Evolutionary conservation across 306 rosid genomes (phyloP), one percentile per base, ranked within the genome.

Genomic region (Delonix regia): DNA sequence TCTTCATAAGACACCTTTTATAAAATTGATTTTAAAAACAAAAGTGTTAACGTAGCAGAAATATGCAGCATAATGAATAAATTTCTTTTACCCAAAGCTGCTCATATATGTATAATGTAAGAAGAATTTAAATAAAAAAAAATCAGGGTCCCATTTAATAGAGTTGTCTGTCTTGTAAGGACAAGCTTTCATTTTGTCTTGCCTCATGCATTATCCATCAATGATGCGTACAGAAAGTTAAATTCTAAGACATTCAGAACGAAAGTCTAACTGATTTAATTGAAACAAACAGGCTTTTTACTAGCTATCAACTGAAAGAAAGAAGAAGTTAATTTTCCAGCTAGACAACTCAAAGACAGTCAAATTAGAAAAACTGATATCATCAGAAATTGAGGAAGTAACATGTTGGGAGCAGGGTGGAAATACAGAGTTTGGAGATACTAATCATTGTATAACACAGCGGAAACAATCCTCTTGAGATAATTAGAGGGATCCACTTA

Each of bases 1-100:
- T 95, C 98, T 45, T 89, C 82, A 75, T 89, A 95, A 19, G 97
- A 64, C 81, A 95, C 99, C 99, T 95, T 74, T 72, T 59, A 65
- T 71, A 82, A 84, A 78, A 77, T 19, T 69, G 52, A 22, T 34
- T 48, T n/a, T 7, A 62, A 62, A 53, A 27, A 12, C 6, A 22
- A 5, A 15, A 9, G n/a, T 52, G 64, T 71, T 34, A 52, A n/a
- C 48, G 34, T 45, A 64, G 24, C 18, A 42, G 4, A 36, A 38
- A 8, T 41, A 41, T 42, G 39, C 36, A 53, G 24, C 19, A 52
- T 51, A 3, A 0, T 15, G 2, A 7, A 38, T 15, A 13, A 4
- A 47, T 24, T 33, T 53, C 7, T 16, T 8, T 36, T 56, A 9
- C 41, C 7, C 16, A 18, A 45, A 80, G 66, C 25, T 72, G 42